These are phyloP conservation scores for Oryza brachyantha DNA, from an alignment of 176 grass and related monocot species.

Conservation along the genomic window DNA sequence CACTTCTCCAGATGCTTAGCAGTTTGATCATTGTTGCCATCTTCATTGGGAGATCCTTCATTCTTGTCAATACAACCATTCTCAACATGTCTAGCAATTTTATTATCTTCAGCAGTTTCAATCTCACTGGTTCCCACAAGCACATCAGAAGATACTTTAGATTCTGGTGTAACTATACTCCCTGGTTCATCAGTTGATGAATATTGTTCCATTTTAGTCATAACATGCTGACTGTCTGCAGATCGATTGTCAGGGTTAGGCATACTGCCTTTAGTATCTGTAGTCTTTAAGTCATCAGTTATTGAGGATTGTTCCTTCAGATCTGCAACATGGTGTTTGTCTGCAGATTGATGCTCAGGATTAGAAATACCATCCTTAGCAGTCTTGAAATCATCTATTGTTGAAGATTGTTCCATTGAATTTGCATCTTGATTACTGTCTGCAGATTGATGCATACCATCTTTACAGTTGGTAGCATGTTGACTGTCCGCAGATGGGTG, in stretches of 20 bases:
- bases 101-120: too few relatives aligned
- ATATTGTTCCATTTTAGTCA: neutral
- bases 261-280: neutral
- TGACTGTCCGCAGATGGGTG: neutral
- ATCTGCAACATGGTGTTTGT: neutral
- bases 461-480: neutral
- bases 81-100: neutral
- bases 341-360: neutral
- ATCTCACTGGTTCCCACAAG: neutral
- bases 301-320: neutral
- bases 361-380: neutral
- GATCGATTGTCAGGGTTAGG: neutral
- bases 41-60: neutral
- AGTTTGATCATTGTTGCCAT: neutral
- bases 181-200: neutral
- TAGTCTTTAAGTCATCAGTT: neutral
- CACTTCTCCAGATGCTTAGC: constrained; percentile 35
- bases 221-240: neutral
- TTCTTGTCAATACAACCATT: neutral
- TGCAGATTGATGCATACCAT: neutral
- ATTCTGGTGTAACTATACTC: neutral
- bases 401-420: neutral
- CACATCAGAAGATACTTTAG: neutral
- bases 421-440: neutral
- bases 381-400: neutral